These are phyloP conservation scores for Dactylellina cionopaga DNA, from an alignment of 2,329 filamentous ascomycete genomes.

Conservation along the genomic window DNA sequence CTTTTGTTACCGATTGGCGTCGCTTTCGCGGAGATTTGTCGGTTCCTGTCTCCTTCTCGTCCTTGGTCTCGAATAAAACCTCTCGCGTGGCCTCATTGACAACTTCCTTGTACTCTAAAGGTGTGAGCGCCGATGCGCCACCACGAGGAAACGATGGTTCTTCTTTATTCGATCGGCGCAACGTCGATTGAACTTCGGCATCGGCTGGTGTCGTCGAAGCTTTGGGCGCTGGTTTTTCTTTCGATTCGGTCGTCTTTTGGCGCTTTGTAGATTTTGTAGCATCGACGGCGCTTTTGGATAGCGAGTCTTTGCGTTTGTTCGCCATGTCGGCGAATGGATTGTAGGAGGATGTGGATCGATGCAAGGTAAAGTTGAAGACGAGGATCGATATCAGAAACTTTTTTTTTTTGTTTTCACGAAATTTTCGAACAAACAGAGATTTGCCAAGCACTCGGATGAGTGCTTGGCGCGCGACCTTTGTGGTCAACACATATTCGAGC, in stretches of 20 bases:
- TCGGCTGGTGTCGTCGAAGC: conserved; percentile 22
- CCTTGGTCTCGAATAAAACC: conserved; percentile 84
- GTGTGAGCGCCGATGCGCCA: conserved; percentile 87
- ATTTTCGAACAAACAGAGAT: conserved; percentile 14
- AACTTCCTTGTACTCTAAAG: conserved; percentile 95
- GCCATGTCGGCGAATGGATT: conserved; percentile 15
- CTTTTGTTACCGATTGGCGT: conserved; percentile 58
- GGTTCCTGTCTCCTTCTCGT: conserved; percentile 64
- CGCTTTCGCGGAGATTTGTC: conserved; percentile 58
- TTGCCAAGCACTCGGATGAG: not conserved
- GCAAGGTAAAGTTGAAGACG: conserved; percentile 7
- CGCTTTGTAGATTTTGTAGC: conserved; percentile 43
- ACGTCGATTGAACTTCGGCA: conserved; percentile 47
- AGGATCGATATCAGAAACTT: conserved; percentile 10
- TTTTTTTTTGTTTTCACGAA: conserved; percentile 39
- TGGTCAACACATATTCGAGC: not conserved
- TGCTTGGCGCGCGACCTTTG: not conserved
- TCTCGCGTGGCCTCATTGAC: conserved; percentile 91
- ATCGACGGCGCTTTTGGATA: conserved; percentile 40
- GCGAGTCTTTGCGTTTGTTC: conserved; percentile 48
- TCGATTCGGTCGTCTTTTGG: conserved; percentile 33
- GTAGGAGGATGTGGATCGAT: not conserved
- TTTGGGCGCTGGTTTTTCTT: conserved; percentile 5
- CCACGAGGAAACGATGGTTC: conserved; percentile 92
- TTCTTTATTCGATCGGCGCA: conserved; percentile 70